These are phyloP conservation scores for Cucumis melo DNA, from an alignment of 306 rosid genomes.

Conservation along the genomic window DNA sequence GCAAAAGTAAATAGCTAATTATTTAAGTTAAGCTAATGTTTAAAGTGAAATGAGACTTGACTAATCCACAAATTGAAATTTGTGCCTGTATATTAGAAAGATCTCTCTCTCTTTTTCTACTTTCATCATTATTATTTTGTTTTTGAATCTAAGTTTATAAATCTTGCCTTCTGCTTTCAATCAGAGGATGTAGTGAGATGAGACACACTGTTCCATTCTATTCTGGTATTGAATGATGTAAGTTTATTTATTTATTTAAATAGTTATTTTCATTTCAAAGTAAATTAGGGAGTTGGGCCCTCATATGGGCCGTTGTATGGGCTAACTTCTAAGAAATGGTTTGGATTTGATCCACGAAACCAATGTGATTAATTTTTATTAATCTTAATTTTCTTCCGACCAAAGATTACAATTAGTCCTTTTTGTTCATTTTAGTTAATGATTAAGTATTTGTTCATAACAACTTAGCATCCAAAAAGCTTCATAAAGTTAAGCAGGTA, in stretches of 20 bases:
- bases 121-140: too few relatives aligned
- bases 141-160: background rate
- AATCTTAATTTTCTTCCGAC: too few relatives aligned
- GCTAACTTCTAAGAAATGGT: background rate
- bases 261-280: background rate
- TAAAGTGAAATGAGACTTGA: background rate
- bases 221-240: background rate
- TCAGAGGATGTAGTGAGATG: background rate
- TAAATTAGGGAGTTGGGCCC: background rate
- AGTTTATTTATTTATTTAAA: background rate
- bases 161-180: background rate
- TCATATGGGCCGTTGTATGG: background rate
- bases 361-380: too few relatives aligned
- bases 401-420: too few relatives aligned
- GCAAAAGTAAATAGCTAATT: background rate
- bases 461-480: too few relatives aligned
- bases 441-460: too few relatives aligned
- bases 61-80: background rate
- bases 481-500: too few relatives aligned
- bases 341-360: too few relatives aligned
- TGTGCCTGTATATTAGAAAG: slow-evolving; percentile 2
- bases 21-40: slow-evolving; percentile 2
- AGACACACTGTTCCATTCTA: background rate
- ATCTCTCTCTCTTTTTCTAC: too few relatives aligned
- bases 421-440: too few relatives aligned